phyloP scores from a whole-genome alignment of 192 early-diverging fungal genomes.

The Linnemannia elongata region DNA sequence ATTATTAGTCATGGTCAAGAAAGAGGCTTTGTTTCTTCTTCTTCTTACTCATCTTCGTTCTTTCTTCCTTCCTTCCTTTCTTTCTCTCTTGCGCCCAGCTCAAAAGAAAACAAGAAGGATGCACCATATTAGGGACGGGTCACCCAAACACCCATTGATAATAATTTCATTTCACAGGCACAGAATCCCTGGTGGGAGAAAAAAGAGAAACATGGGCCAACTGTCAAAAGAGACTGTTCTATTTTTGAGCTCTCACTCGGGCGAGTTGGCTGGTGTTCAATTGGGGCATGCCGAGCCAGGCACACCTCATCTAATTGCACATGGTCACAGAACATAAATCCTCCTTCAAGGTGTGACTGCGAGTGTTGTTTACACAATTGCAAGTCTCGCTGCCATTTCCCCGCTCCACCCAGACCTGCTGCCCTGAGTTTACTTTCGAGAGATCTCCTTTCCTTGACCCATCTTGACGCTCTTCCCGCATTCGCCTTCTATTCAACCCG shows the following conservation, averaged over 20 bases:
- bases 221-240: not conserved
- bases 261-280: not conserved
- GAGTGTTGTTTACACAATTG: slow-evolving; percentile 10
- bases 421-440: not conserved
- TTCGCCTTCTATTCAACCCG: not conserved
- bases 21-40: not conserved
- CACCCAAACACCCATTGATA: too few relatives aligned
- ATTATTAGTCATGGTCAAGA: not conserved
- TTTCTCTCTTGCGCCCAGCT: not conserved
- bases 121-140: not conserved
- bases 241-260: not conserved
- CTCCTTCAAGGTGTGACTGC: not conserved
- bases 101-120: not conserved
- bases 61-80: not conserved
- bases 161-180: too few relatives aligned
- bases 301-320: slow-evolving; percentile 1
- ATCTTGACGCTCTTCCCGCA: not conserved
- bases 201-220: slow-evolving; percentile 6
- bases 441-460: not conserved
- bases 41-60: not conserved
- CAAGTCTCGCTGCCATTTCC: not conserved
- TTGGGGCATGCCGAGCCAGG: not conserved
- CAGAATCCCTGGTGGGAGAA: too few relatives aligned
- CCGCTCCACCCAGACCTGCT: not conserved
- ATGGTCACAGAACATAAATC: not conserved